A percentile compares a stretch with the other conserved stretches of the same genome.
Evolutionary conservation across 495 filamentous ascomycete genomes (phyloP).

Genomic region (Neurospora hispaniola): DNA sequence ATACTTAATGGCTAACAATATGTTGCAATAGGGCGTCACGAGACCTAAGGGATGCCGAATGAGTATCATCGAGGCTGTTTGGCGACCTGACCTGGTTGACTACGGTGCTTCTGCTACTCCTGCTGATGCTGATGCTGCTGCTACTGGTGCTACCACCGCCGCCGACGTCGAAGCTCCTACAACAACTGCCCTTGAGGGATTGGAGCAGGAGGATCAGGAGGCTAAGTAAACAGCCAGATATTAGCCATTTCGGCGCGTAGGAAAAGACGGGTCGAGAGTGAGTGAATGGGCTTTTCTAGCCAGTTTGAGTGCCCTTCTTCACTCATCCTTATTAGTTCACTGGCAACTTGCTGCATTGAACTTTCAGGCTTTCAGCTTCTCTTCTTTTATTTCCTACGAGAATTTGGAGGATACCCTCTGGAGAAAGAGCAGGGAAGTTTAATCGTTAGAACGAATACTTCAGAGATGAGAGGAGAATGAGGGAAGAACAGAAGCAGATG

Average conservation of each 20-base stretch:
- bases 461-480: neutral
- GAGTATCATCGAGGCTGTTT: slow-evolving; percentile 42
- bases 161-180: neutral
- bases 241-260: too few species aligned
- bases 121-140: neutral
- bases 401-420: neutral
- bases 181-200: neutral
- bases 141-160: neutral
- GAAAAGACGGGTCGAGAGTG: too few species aligned
- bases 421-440: neutral
- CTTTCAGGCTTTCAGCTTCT: neutral
- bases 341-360: too few species aligned
- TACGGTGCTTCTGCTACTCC: neutral
- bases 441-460: neutral
- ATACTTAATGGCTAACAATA: slow-evolving; percentile 2
- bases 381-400: neutral
- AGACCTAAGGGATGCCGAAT: slow-evolving; percentile 34
- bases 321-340: too few species aligned
- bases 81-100: slow-evolving; percentile 21
- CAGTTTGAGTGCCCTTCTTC: neutral
- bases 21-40: slow-evolving; percentile 22
- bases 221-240: neutral
- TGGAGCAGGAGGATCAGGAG: neutral
- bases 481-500: neutral
- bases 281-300: neutral